Evolutionary conservation across 1,284 basidiomycete genomes (phyloP).

Genomic region (Bjerkandera adusta): DNA sequence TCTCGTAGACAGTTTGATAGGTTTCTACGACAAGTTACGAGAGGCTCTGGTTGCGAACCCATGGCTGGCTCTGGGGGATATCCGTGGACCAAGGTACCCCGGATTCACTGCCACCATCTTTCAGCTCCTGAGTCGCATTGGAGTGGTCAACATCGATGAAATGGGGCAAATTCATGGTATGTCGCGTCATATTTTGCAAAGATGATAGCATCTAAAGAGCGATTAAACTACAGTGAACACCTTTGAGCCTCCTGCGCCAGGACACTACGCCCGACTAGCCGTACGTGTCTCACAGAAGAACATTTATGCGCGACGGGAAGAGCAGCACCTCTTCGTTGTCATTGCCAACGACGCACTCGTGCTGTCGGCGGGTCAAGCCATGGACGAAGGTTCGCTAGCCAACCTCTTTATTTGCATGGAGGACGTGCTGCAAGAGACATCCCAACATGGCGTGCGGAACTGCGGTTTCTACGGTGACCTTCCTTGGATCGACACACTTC

Average conservation of each 20-base stretch:
- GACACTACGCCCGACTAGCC: not conserved
- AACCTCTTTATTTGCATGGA: not conserved
- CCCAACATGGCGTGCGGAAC: not conserved
- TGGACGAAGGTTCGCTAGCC: not conserved
- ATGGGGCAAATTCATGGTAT: not conserved
- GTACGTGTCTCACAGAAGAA: not conserved
- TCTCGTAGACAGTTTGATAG: no score
- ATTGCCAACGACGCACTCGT: not conserved
- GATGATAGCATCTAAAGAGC: no score
- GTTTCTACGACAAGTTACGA: no score
- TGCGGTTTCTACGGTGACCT: not conserved
- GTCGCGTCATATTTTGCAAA: not conserved
- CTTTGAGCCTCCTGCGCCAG: not conserved
- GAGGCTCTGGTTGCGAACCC: no score
- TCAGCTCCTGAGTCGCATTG: not conserved
- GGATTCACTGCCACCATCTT: not conserved
- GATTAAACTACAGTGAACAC: not conserved
- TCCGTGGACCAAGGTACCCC: not conserved
- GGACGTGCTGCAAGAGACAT: not conserved
- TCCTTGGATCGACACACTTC: not conserved
- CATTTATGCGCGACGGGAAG: not conserved
- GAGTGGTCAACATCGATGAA: not conserved
- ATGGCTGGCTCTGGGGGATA: no score
- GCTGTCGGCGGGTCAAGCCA: not conserved
- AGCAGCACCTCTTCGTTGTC: constrained; percentile 2